Conservation (phyloP, 257 asterid species). For the Datura wrightii region DNA sequence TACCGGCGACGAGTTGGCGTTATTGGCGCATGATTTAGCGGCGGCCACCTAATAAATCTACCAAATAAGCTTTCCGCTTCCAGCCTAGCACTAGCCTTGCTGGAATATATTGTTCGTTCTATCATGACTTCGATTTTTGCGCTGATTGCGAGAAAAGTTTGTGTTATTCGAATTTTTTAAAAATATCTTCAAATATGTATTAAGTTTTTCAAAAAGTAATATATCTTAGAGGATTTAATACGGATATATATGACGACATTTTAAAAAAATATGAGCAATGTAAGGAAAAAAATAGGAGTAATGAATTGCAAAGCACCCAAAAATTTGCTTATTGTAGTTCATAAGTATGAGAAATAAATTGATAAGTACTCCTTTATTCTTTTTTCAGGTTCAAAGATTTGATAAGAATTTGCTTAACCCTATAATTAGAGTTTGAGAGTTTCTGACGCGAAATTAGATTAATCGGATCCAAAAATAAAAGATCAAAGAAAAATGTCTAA, state of each 20-base stretch:
- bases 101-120: not conserved
- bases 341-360: no score
- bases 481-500: not conserved
- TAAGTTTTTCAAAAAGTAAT: not conserved
- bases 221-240: not conserved
- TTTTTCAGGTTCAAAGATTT: no score
- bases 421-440: no score
- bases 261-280: not conserved
- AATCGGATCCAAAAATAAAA: no score
- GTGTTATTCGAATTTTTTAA: not conserved
- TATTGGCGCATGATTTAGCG: constrained; percentile 13
- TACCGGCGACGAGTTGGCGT: not conserved
- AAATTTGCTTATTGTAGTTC: no score
- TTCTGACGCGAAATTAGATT: no score
- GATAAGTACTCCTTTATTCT: not conserved
- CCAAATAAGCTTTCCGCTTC: constrained; percentile 17
- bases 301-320: not conserved
- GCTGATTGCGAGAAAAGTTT: not conserved
- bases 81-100: not conserved
- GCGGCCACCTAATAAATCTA: not conserved
- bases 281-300: not conserved
- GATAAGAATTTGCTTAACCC: no score
- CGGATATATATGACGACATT: not conserved
- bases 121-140: not conserved
- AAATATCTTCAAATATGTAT: not conserved